Conservation (phyloP, 2,329 filamentous ascomycete genomes). For the Pyrenochaeta sp. region DNA sequence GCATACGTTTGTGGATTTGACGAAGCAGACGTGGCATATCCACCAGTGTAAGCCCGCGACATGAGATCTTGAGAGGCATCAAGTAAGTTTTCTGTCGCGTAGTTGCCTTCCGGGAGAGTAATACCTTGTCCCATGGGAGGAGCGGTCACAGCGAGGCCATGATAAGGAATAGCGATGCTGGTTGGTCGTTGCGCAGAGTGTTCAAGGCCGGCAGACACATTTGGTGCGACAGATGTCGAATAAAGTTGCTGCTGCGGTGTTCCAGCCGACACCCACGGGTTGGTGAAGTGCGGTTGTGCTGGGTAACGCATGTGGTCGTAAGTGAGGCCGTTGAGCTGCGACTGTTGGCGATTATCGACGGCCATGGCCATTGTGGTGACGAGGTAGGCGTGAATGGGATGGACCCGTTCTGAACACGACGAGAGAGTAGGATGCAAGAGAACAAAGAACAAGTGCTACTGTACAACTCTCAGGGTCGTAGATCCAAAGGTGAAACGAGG, state of each 20-base stretch:
- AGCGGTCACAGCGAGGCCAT: conserved; percentile 75
- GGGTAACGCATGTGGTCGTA: conserved; percentile 82
- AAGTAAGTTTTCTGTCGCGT: conserved; percentile 72
- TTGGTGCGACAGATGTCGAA: conserved; percentile 69
- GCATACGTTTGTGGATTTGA: conserved; percentile 71
- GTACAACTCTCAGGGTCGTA: conserved; percentile 29
- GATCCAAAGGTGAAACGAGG: conserved; percentile 44
- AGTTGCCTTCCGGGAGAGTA: conserved; percentile 69
- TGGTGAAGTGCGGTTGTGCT: conserved; percentile 77
- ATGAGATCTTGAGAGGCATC: conserved; percentile 78
- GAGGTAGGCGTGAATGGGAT: conserved; percentile 9
- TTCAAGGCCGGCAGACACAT: conserved; percentile 50
- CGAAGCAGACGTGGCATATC: conserved; percentile 74
- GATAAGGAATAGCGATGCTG: conserved; percentile 73
- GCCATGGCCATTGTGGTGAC: conserved; percentile 82
- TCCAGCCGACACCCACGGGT: conserved; percentile 78
- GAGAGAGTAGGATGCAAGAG: conserved; percentile 25
- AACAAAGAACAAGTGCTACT: conserved; percentile 36
- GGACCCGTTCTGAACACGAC: conserved; percentile 14
- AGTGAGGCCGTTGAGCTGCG: conserved; percentile 71
- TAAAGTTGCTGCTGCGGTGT: conserved; percentile 67
- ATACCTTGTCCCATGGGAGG: conserved; percentile 74
- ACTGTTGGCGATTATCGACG: conserved; percentile 83
- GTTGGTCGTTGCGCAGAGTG: conserved; percentile 65
- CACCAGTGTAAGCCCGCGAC: conserved; percentile 72